phyloP scores from a whole-genome alignment of 2,329 filamentous ascomycete species.

The Nemania bipapillata region DNA sequence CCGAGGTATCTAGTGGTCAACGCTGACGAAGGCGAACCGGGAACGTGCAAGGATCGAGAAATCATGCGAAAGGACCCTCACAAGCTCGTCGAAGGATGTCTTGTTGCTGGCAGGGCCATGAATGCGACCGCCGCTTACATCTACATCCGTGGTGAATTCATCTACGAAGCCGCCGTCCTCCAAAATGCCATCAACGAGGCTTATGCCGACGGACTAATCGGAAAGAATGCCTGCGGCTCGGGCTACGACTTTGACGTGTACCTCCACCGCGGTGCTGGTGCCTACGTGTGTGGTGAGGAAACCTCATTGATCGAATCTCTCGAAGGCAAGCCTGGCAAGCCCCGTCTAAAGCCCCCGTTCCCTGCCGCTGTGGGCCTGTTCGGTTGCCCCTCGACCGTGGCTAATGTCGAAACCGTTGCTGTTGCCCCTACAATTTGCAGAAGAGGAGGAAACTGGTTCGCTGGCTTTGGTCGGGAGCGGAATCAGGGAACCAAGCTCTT shows the following conservation, averaged over 20 bases:
- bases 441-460: constrained; percentile 92
- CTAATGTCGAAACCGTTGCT: constrained; percentile 96
- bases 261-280: constrained; percentile 94
- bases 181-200: constrained; percentile 98
- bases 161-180: constrained; percentile 91
- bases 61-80: constrained; percentile 99
- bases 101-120: constrained; percentile 96
- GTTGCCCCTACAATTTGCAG: constrained; percentile 96
- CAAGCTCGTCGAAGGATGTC: constrained; percentile 97
- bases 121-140: constrained; percentile 99
- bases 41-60: constrained; percentile 99
- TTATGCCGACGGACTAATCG: constrained; percentile 91
- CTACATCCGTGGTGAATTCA: constrained; percentile 98
- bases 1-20: constrained; percentile 98
- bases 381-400: constrained; percentile 96
- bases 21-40: constrained; percentile 97
- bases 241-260: constrained; percentile 99
- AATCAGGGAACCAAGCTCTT: constrained; percentile 98
- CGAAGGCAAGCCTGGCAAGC: constrained; percentile 98
- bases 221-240: constrained; percentile 96
- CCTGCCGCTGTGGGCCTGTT: constrained; percentile 97
- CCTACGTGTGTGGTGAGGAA: constrained; percentile 98
- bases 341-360: constrained; percentile 97
- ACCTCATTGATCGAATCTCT: constrained; percentile 97
- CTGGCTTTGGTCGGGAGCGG: constrained; percentile 90